These are phyloP conservation scores for Cnidoscolus chayamansa DNA, from an alignment of 441 rosid genomes.

Conservation along the genomic window DNA sequence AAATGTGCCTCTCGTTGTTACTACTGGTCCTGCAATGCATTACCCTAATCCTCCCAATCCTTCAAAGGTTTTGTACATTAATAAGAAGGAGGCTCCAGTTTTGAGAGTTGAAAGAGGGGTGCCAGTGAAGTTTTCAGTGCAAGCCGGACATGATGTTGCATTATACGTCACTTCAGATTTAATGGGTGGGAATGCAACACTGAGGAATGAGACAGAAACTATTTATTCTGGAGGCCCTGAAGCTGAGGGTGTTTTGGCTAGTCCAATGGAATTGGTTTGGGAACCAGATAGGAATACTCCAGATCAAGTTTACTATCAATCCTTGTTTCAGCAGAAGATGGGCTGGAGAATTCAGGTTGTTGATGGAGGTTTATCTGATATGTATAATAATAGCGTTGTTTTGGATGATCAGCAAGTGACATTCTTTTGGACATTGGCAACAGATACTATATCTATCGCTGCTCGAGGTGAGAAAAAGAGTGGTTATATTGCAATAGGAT, in stretches of 20 bases:
- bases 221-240: conserved; percentile 86
- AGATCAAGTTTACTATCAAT: conserved; percentile 82
- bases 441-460: conserved; percentile 75
- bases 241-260: conserved; percentile 74
- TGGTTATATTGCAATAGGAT: conserved; percentile 82
- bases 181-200: conserved; percentile 86
- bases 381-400: conserved; percentile 81
- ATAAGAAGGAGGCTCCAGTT: conserved; percentile 89
- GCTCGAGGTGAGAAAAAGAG: conserved; percentile 97
- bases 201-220: conserved; percentile 64
- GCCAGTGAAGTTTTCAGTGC: conserved; percentile 70
- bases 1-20: conserved; percentile 68
- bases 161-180: conserved; percentile 79
- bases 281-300: conserved; percentile 89
- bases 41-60: conserved; percentile 91
- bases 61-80: conserved; percentile 69
- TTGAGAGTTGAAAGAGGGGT: conserved; percentile 94
- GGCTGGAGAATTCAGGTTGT: conserved; percentile 99
- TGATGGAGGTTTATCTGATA: conserved; percentile 93
- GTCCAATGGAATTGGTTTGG: conserved; percentile 76
- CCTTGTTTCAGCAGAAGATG: conserved; percentile 77
- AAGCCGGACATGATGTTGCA: conserved; percentile 91
- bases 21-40: conserved; percentile 57
- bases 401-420: conserved; percentile 95
- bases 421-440: conserved; percentile 77